Evolutionary conservation across 805 yeast genomes (phyloP).

Genomic region (Saccharomycopsis olivae): DNA sequence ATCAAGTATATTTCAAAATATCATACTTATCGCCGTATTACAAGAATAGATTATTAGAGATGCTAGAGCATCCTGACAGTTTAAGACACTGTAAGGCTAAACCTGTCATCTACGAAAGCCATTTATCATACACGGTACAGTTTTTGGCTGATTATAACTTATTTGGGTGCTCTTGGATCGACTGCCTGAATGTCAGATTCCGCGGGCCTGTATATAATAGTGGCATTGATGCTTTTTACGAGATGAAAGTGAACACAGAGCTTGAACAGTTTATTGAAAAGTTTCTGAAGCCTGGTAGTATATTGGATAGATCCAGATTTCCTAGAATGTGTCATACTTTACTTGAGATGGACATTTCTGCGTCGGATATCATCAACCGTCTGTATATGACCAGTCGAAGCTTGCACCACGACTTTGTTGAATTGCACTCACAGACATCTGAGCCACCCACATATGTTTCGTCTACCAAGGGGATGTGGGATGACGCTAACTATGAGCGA

Average conservation of each 20-base stretch:
- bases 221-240: slow-evolving; percentile 9
- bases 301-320: slow-evolving; percentile 19
- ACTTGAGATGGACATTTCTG: slow-evolving; percentile 62
- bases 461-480: slow-evolving; percentile 46
- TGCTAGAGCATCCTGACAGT: slow-evolving; percentile 24
- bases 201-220: slow-evolving; percentile 40
- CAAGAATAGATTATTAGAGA: slow-evolving; percentile 41
- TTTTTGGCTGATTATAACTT: slow-evolving; percentile 76
- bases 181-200: slow-evolving; percentile 37
- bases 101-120: slow-evolving; percentile 76
- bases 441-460: too few relatives aligned
- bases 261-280: slow-evolving; percentile 15
- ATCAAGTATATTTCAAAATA: slow-evolving; percentile 57
- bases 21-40: slow-evolving; percentile 54
- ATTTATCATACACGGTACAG: slow-evolving; percentile 67
- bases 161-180: slow-evolving; percentile 76
- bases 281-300: slow-evolving; percentile 2
- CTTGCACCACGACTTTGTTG: slow-evolving; percentile 41
- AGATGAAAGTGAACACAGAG: slow-evolving; percentile 17
- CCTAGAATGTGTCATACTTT: slow-evolving; percentile 52
- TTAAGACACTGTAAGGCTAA: slow-evolving; percentile 24
- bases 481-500: slow-evolving; percentile 47
- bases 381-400: slow-evolving; percentile 18
- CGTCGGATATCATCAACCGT: slow-evolving; percentile 47
- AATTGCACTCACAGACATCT: too few relatives aligned